Base-by-base conservation (phyloP, 2,329 filamentous ascomycete genomes). In the Pseudophaeomoniella oleicola region DNA sequence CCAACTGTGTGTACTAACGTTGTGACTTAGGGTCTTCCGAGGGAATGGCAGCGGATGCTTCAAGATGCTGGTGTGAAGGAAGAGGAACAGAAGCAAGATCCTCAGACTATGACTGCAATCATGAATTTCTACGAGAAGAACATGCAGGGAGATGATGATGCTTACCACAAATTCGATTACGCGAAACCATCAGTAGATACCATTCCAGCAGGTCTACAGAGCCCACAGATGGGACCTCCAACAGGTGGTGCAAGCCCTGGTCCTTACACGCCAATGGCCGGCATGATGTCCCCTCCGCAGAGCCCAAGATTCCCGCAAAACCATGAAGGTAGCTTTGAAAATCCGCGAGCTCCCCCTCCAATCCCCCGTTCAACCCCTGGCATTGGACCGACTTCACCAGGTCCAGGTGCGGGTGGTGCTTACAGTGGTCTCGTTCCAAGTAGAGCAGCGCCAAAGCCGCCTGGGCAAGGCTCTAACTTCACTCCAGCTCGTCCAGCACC, bases 51-150 rank as follows among this genome's bases (percentile, higher is more conserved):
- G 62, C 80, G 85, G 42, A 74, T 94, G 55, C 76, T 98, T 53
- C 84, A 88, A 62, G 87, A 94, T 59, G 94, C 84, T 58, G 90
- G 90, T 45, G 94, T 98, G 51, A 83, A 87, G 17, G 86, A 94
- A 62, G 87, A 90, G 62, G 90, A 96, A 57, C 82, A 92, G 58
- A 83, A 88, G 56, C 82, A 94, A 59, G 86, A 96, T 53, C 90
- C 90, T 2, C 86, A 96, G 58, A 87, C 88, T 40, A 86, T 94
- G 62, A 80, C 92, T 53, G 83, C 96, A 57, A 90, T 98, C 50
- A 79, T 98, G 60, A 83, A 81, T 41, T 96, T 96, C 57, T 96
- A 94, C 68, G 92, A 94, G 58, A 88, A 94, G 62, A 94, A 85
- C 45, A 81, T 83, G 16, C 84, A 88, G 48, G 73, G 69, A 40